Percentiles rank a stretch among this genome's conserved stretches.
Evolutionary conservation across 2,329 filamentous ascomycete species (phyloP).

Genomic region (Exophiala xenobiotica): DNA sequence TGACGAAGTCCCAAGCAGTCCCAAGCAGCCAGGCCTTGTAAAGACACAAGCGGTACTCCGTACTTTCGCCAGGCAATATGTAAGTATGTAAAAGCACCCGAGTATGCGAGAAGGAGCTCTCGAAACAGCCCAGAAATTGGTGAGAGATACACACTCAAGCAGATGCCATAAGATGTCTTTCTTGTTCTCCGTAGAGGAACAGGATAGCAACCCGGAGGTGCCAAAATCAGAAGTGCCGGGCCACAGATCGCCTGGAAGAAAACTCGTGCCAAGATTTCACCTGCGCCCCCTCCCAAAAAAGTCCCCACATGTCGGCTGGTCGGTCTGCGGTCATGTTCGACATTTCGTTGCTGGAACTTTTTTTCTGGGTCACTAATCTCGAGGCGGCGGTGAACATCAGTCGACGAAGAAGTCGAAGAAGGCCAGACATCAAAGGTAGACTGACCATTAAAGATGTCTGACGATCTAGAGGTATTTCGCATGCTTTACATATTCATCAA

Average conservation of each 20-base stretch:
- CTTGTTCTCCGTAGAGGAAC: too few relatives aligned
- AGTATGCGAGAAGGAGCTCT: too few relatives aligned
- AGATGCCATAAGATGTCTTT: too few relatives aligned
- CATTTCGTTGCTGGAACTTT: conserved; percentile 4
- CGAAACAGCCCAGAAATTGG: too few relatives aligned
- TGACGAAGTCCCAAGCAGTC: too few relatives aligned
- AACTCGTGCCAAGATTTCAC: conserved; percentile 9
- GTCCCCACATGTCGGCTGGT: conserved; percentile 1
- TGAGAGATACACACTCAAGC: too few relatives aligned
- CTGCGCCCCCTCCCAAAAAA: not conserved
- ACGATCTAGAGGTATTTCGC: conserved; percentile 26
- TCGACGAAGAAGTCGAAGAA: not conserved
- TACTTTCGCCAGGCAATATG: too few relatives aligned
- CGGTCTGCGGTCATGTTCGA: conserved; percentile 4
- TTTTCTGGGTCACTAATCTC: conserved; percentile 3
- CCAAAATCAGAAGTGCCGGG: too few relatives aligned
- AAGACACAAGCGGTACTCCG: too few relatives aligned
- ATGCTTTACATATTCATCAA: not conserved
- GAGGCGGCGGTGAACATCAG: not conserved
- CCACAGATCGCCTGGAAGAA: not conserved
- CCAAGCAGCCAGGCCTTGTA: too few relatives aligned
- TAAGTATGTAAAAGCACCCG: too few relatives aligned
- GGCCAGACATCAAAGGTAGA: not conserved
- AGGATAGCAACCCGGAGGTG: too few relatives aligned
- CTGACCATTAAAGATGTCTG: conserved; percentile 17